Percentiles rank a stretch among this genome's conserved stretches.
Conservation (phyloP, 768 basidiomycete genomes). For the Tylopilus rubrobrunneus region DNA sequence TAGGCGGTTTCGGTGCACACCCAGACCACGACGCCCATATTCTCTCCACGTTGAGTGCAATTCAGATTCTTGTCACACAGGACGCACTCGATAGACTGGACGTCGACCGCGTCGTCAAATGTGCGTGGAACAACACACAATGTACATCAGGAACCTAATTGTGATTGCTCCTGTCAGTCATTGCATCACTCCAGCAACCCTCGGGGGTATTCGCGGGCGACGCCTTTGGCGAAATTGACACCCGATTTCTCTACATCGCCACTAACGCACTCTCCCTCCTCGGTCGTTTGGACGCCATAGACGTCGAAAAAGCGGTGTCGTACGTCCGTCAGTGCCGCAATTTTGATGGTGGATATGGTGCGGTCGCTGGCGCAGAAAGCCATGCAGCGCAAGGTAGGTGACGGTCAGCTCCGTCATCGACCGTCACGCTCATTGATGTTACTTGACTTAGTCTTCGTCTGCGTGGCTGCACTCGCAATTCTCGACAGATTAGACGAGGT, state of each 20-base stretch:
- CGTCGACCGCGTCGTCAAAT: conserved; percentile 64
- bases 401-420: too few species aligned
- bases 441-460: conserved; percentile 72
- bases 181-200: conserved; percentile 77
- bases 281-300: conserved; percentile 64
- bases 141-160: background rate
- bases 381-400: conserved; percentile 82
- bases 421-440: background rate
- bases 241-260: conserved; percentile 88
- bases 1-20: conserved; percentile 90
- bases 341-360: conserved; percentile 96
- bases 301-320: conserved; percentile 59
- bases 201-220: conserved; percentile 92
- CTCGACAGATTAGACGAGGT: conserved; percentile 78
- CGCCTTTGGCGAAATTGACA: conserved; percentile 86
- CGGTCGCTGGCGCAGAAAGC: conserved; percentile 79
- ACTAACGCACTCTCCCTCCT: conserved; percentile 79
- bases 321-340: conserved; percentile 82
- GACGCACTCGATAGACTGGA: conserved; percentile 74
- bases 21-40: conserved; percentile 93
- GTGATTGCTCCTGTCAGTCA: conserved; percentile 46
- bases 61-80: conserved; percentile 88
- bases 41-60: conserved; percentile 80
- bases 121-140: conserved; percentile 39
- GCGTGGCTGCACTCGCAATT: conserved; percentile 83